A percentile compares a stretch with the other conserved stretches of the same genome.
phyloP scores from a whole-genome alignment of 2,329 filamentous ascomycete genomes.

The Ophiocordyceps camponoti-saundersi region DNA sequence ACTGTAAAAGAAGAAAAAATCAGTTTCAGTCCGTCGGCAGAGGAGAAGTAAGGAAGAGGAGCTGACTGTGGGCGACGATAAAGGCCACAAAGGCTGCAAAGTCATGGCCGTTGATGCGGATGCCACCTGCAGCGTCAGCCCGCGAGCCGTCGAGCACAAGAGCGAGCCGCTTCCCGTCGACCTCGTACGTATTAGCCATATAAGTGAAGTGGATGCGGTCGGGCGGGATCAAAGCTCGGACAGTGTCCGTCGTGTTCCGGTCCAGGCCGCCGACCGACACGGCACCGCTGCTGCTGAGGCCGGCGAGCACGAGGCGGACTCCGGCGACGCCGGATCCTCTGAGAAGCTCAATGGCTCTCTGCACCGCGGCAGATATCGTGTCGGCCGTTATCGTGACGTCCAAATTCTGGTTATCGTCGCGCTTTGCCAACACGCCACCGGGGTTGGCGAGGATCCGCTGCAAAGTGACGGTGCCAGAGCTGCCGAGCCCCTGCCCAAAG shows the following conservation, averaged over 20 bases:
- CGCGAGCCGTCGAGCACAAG: slow-evolving; percentile 6
- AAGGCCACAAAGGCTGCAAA: not conserved
- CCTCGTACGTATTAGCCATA: slow-evolving; percentile 9
- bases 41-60: not conserved
- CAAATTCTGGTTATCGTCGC: not conserved
- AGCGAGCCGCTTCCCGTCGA: slow-evolving; percentile 9
- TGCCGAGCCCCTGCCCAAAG: slow-evolving; percentile 17
- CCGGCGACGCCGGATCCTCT: slow-evolving; percentile 17
- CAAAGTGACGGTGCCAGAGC: slow-evolving; percentile 13
- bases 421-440: not conserved
- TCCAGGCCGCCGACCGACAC: slow-evolving; percentile 3
- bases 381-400: slow-evolving; percentile 8
- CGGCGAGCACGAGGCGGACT: slow-evolving; percentile 9
- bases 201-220: slow-evolving; percentile 9
- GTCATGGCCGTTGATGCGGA: slow-evolving; percentile 2
- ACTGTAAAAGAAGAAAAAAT: not conserved
- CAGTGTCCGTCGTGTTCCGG: slow-evolving; percentile 1
- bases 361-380: slow-evolving; percentile 11
- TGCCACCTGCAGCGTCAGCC: not conserved
- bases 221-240: slow-evolving; percentile 4
- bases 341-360: slow-evolving; percentile 12
- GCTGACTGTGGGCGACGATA: slow-evolving; percentile 2
- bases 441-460: slow-evolving; percentile 9
- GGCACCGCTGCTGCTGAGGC: slow-evolving; percentile 10
- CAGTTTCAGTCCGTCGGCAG: not conserved